Evolutionary conservation across 768 basidiomycete species (phyloP).

Genomic region (Rhodotorula babjevae): DNA sequence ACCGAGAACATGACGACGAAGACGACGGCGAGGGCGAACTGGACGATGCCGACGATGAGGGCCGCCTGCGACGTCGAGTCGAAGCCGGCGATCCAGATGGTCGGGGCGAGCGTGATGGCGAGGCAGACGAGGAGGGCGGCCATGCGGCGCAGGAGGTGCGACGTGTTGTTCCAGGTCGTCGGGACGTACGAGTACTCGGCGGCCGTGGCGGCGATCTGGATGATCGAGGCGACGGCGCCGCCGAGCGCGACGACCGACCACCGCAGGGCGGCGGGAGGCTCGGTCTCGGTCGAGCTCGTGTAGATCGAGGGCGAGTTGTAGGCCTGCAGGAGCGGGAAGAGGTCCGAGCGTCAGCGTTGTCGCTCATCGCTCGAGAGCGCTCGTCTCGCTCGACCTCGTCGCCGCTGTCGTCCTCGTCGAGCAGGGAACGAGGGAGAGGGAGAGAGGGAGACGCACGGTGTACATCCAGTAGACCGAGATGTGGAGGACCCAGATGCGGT

Average conservation of each 20-base stretch:
- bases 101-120: slow-evolving; percentile 83
- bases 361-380: too few species aligned
- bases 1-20: slow-evolving; percentile 82
- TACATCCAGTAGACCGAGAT: slow-evolving; percentile 93
- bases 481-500: slow-evolving; percentile 98
- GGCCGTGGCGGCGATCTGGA: slow-evolving; percentile 92
- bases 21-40: slow-evolving; percentile 86
- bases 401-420: too few species aligned
- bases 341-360: background rate
- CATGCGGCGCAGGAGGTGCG: slow-evolving; percentile 85
- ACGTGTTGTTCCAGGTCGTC: slow-evolving; percentile 97
- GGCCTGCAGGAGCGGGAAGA: slow-evolving; percentile 47
- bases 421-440: background rate
- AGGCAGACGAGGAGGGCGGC: slow-evolving; percentile 86
- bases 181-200: slow-evolving; percentile 97
- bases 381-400: too few species aligned
- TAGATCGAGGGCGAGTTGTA: slow-evolving; percentile 89
- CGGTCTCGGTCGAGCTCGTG: slow-evolving; percentile 49
- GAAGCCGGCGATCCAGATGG: slow-evolving; percentile 86
- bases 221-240: slow-evolving; percentile 88
- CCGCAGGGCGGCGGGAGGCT: slow-evolving; percentile 67
- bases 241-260: slow-evolving; percentile 94
- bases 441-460: slow-evolving; percentile 52
- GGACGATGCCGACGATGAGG: slow-evolving; percentile 89
- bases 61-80: slow-evolving; percentile 63